phyloP scores from a whole-genome alignment of 768 basidiomycete genomes.

The Tricholoma sp. region DNA sequence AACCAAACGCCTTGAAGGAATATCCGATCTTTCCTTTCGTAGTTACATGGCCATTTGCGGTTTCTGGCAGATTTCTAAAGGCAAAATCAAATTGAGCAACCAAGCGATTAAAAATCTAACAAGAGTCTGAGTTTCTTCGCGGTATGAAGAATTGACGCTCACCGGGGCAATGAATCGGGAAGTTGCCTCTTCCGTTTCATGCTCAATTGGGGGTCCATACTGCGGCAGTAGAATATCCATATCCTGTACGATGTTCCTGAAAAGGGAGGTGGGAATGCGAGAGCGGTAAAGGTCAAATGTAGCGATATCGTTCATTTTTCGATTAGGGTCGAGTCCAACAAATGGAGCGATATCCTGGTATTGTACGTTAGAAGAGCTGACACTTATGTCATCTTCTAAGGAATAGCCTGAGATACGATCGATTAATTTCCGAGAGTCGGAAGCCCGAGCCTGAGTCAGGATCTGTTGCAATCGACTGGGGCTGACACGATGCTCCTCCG shows the following conservation, averaged over 20 bases:
- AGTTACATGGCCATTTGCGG: neutral
- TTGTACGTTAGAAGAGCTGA: constrained; percentile 6
- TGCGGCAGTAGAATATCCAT: constrained; percentile 10
- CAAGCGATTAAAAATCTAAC: neutral
- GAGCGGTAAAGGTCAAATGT: constrained; percentile 16
- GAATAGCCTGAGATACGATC: neutral
- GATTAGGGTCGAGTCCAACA: constrained; percentile 9
- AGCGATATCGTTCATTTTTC: constrained; percentile 4
- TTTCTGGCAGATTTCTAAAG: neutral
- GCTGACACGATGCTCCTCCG: neutral
- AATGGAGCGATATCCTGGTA: constrained; percentile 10
- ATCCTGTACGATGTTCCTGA: constrained; percentile 14
- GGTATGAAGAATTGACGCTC: neutral
- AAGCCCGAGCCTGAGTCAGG: neutral
- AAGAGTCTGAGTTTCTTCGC: neutral
- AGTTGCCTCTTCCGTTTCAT: neutral
- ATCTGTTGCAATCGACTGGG: neutral
- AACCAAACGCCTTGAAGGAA: neutral
- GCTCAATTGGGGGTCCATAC: neutral
- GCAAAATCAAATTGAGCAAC: neutral
- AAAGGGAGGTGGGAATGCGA: constrained; percentile 16
- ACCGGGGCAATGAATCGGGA: constrained; percentile 7
- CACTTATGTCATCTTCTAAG: neutral
- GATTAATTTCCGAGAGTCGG: neutral
- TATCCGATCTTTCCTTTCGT: neutral